These are phyloP conservation scores for Diversispora epigaea DNA, from an alignment of 192 early-diverging fungal species.

Conservation along the genomic window DNA sequence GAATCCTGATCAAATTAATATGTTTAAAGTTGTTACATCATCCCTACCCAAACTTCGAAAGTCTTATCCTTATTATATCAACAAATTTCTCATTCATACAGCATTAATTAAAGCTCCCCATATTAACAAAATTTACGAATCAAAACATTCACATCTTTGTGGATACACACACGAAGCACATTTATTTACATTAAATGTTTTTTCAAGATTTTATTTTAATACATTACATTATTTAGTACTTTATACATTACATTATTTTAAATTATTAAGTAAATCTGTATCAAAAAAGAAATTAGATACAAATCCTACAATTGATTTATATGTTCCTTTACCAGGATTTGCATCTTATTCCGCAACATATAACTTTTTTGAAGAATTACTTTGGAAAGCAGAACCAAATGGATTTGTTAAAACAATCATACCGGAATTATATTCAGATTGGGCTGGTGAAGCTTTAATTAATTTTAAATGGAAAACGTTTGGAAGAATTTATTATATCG, in stretches of 20 bases:
- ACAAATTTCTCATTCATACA: background rate
- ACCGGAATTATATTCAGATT: background rate
- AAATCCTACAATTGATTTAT: background rate
- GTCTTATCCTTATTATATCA: background rate
- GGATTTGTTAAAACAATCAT: background rate
- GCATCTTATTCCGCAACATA: background rate
- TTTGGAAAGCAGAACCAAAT: background rate
- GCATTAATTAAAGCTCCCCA: background rate
- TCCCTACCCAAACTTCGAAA: background rate
- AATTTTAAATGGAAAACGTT: slow-evolving; percentile 19
- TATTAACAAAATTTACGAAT: background rate
- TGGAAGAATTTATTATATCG: background rate
- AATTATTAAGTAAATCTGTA: too few relatives aligned
- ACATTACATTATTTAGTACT: too few relatives aligned
- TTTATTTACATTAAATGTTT: background rate
- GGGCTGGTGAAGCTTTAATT: background rate
- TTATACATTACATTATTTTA: too few relatives aligned
- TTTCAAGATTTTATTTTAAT: background rate
- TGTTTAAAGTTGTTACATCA: background rate
- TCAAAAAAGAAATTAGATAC: too few relatives aligned
- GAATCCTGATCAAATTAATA: background rate
- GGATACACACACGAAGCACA: background rate
- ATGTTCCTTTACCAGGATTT: slow-evolving; percentile 4
- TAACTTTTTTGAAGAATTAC: background rate
- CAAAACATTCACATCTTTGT: background rate